phyloP scores from a whole-genome alignment of 2,329 filamentous ascomycete species.

The Macrophomina phaseolina region DNA sequence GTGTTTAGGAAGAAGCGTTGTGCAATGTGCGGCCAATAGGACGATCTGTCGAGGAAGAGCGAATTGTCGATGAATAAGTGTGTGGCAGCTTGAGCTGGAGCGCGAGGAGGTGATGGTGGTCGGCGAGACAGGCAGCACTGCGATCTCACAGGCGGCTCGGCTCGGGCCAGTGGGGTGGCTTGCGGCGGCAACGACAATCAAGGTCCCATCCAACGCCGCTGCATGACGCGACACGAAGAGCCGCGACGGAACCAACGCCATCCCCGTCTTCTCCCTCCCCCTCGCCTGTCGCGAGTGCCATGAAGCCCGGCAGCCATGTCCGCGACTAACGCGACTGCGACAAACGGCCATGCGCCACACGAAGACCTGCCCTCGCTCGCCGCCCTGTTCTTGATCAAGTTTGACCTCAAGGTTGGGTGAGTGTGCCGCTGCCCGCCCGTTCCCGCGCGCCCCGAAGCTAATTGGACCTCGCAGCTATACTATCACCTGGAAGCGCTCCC shows the following conservation, averaged over 20 bases:
- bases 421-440: slow-evolving; percentile 29
- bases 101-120: neutral
- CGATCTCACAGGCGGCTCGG: neutral
- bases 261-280: slow-evolving; percentile 13
- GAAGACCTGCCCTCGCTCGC: slow-evolving; percentile 59
- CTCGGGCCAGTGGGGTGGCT: neutral
- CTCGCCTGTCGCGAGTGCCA: slow-evolving; percentile 18
- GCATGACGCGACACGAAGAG: slow-evolving; percentile 25
- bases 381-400: slow-evolving; percentile 86
- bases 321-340: slow-evolving; percentile 22
- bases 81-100: too few relatives aligned
- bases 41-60: too few relatives aligned
- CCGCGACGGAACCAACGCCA: slow-evolving; percentile 17
- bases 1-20: too few relatives aligned
- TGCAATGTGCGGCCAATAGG: too few relatives aligned
- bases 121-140: neutral
- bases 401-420: slow-evolving; percentile 90
- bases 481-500: slow-evolving; percentile 82
- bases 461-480: slow-evolving; percentile 64
- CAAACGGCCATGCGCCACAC: slow-evolving; percentile 16
- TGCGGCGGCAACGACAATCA: slow-evolving; percentile 19
- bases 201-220: slow-evolving; percentile 11
- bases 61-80: too few relatives aligned
- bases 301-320: slow-evolving; percentile 28
- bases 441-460: neutral